Evolutionary conservation across 2,329 filamentous ascomycete species (phyloP), one percentile per base, ranked within the genome.

Genomic region (Microsporum ferrugineum): DNA sequence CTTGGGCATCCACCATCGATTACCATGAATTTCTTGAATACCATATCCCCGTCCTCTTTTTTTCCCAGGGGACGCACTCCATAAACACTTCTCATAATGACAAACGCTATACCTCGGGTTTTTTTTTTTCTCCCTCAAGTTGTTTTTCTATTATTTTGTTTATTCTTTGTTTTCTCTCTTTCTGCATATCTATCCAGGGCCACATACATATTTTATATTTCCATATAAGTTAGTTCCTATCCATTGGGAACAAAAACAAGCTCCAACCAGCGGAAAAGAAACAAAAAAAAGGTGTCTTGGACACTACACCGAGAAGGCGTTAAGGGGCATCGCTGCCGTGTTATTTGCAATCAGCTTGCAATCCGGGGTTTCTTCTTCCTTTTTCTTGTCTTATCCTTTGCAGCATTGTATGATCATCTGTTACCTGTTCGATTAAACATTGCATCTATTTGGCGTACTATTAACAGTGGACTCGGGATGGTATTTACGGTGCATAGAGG

Each of bases 1-100:
- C 1, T 47, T 71, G 29, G 69, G 65, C 41, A 61, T 68, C 33
- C 62, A 65, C 3, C 65, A 33, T 14, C 65, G 55, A 62, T 49
- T 58, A 8, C 29, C 56, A 12, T 31, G 14, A 58, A n/a, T 8
- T 17, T 31, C 38, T 33, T 55, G 57, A 57, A 59, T 31, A 51
- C 59, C 31, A 39, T 60, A 43, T 60, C 38, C n/a, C 27, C 27
- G 38, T 57, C 47, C 60, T 62, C 59, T n/a, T 17, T 27, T 23
- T 23, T 23, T 23, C 17, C 17, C 17, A 23, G 43, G 43, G 12
- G 43, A 47, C n/a, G 17, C 17, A 5, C 17, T 23, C 17, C 17
- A 23, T 23, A 23, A 23, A 31, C 2, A 51, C 14, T 8, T 8
- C 33, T 8, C 12, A 36, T 17, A n/a, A 38, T 27, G 29, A 53